phyloP scores from a whole-genome alignment of 805 yeast species.

The Suhomyces xylopsoci region DNA sequence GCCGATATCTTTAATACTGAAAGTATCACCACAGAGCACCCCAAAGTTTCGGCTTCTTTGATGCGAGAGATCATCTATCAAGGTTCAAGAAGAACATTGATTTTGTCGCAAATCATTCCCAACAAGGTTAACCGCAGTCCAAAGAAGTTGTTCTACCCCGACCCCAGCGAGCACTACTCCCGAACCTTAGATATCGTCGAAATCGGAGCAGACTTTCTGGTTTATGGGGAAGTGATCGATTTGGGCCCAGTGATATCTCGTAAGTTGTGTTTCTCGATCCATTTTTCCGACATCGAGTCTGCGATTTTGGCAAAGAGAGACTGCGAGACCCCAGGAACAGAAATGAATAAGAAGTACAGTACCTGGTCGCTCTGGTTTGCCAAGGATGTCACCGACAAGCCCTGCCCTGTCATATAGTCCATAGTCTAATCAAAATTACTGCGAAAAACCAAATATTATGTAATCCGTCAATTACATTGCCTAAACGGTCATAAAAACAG shows the following conservation, averaged over 20 bases:
- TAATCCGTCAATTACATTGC: constrained; percentile 5
- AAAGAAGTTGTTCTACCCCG: constrained; percentile 36
- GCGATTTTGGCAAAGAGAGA: constrained; percentile 57
- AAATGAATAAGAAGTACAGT: constrained; percentile 43
- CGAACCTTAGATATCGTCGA: constrained; percentile 42
- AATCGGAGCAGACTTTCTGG: constrained; percentile 48
- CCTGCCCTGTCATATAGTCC: constrained; percentile 27
- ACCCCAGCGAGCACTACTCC: constrained; percentile 41
- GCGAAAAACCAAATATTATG: not conserved
- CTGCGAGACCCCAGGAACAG: constrained; percentile 24
- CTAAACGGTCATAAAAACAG: constrained; percentile 2
- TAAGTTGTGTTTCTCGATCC: constrained; percentile 58
- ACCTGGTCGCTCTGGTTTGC: constrained; percentile 69
- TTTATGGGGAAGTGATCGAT: constrained; percentile 60
- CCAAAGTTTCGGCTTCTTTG: constrained; percentile 21
- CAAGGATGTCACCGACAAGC: constrained; percentile 61
- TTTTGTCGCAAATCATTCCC: constrained; percentile 31
- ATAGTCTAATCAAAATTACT: not conserved
- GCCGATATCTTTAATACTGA: constrained; percentile 24
- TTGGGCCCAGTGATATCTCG: constrained; percentile 65
- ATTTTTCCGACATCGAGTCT: constrained; percentile 53
- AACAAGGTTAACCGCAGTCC: constrained; percentile 20
- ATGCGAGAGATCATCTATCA: constrained; percentile 31
- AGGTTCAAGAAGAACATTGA: constrained; percentile 56
- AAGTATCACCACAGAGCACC: constrained; percentile 15